Conservation (phyloP, 2,329 filamentous ascomycete genomes). For the Xylaria sp. region DNA sequence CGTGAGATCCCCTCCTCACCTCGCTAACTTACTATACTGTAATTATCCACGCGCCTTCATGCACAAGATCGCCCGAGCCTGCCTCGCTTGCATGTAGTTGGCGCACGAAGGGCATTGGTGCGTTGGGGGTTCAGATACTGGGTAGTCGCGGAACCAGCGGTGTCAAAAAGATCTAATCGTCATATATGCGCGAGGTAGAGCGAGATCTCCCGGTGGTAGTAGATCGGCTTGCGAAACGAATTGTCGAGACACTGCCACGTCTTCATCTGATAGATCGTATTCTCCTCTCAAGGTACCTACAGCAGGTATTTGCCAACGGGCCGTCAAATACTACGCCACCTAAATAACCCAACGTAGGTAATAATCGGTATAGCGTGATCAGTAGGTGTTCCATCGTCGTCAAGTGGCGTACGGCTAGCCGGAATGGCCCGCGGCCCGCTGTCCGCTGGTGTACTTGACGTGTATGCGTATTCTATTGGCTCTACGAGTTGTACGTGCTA, state of each 20-base stretch:
- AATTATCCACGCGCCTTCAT: conserved; percentile 15
- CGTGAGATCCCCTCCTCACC: conserved; percentile 9
- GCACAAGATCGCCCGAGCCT: conserved; percentile 16
- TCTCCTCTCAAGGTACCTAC: neutral
- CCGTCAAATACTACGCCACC: neutral
- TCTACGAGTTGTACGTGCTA: neutral
- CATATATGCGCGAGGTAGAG: conserved; percentile 22
- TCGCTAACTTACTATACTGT: conserved; percentile 1
- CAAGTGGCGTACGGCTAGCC: conserved; percentile 31
- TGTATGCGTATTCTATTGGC: conserved; percentile 4
- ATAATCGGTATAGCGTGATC: conserved; percentile 7
- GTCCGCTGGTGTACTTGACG: neutral
- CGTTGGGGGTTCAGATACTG: neutral
- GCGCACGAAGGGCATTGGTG: conserved; percentile 6
- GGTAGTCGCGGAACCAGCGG: conserved; percentile 24
- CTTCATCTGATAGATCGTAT: conserved; percentile 23
- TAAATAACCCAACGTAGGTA: neutral
- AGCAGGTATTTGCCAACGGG: neutral
- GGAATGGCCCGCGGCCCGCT: conserved; percentile 33
- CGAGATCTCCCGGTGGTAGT: neutral
- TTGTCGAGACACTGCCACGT: conserved; percentile 22
- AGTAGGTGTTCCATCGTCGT: neutral
- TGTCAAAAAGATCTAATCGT: conserved; percentile 23
- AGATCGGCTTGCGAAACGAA: neutral
- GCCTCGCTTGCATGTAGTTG: conserved; percentile 19